Evolutionary conservation across 441 rosid species (phyloP).

Genomic region (Adansonia rubrostipa): DNA sequence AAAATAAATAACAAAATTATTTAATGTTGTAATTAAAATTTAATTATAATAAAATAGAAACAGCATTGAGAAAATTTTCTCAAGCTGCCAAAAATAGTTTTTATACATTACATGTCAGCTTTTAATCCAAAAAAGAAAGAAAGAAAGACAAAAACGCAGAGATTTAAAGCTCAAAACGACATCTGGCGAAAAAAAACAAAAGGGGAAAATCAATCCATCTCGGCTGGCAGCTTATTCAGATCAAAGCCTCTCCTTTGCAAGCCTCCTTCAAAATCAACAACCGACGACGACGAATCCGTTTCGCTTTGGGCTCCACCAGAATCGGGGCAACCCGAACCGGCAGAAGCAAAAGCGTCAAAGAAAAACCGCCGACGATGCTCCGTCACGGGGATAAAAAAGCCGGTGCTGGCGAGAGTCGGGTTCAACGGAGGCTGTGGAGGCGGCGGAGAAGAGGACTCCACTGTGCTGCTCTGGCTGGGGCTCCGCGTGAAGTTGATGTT

Average conservation of each 20-base stretch:
- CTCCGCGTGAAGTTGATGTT: slow-evolving; percentile 36
- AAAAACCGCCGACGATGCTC: slow-evolving; percentile 43
- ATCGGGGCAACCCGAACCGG: slow-evolving; percentile 23
- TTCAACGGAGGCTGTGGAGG: slow-evolving; percentile 32
- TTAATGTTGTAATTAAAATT: background rate
- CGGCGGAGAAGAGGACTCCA: slow-evolving; percentile 53
- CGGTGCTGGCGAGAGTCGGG: slow-evolving; percentile 49
- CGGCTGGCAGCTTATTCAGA: slow-evolving; percentile 57
- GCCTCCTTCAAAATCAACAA: slow-evolving; percentile 51
- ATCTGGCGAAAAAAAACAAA: background rate
- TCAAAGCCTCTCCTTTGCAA: slow-evolving; percentile 46
- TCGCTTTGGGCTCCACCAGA: slow-evolving; percentile 54
- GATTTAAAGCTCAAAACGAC: slow-evolving; percentile 26
- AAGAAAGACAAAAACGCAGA: slow-evolving; percentile 31
- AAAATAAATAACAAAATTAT: background rate
- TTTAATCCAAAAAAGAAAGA: background rate
- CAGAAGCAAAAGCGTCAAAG: slow-evolving; percentile 47
- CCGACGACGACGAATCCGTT: slow-evolving; percentile 61
- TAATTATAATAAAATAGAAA: background rate
- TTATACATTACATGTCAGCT: slow-evolving; percentile 34
- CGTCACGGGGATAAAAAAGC: slow-evolving; percentile 35
- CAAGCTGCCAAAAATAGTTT: slow-evolving; percentile 3
- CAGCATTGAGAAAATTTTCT: slow-evolving; percentile 4
- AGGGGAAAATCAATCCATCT: slow-evolving; percentile 41
- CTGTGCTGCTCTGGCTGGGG: slow-evolving; percentile 60